These are phyloP conservation scores for Ophiocordyceps robertsii DNA, from an alignment of 2,329 filamentous ascomycete species.

Conservation along the genomic window DNA sequence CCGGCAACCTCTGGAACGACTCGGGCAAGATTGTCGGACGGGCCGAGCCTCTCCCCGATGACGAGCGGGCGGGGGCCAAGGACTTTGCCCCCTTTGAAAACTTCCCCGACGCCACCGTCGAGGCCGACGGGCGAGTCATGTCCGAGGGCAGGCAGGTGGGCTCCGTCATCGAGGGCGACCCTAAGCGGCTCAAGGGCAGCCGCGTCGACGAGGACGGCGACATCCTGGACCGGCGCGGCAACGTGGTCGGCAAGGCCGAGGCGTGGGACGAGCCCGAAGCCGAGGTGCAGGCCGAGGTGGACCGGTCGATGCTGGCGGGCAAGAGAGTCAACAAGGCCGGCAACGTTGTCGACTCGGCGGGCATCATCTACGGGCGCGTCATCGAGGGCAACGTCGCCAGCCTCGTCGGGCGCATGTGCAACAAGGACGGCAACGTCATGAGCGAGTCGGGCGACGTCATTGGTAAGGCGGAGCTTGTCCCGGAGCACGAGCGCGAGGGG, in stretches of 20 bases:
- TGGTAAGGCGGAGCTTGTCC: conserved; percentile 53
- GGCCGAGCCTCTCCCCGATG: conserved; percentile 43
- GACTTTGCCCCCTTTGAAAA: conserved; percentile 42
- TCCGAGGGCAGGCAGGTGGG: conserved; percentile 43
- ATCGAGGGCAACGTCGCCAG: conserved; percentile 52
- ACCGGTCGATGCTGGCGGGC: conserved; percentile 50
- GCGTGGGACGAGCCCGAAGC: conserved; percentile 44
- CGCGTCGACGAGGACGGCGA: conserved; percentile 57
- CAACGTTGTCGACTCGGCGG: conserved; percentile 40
- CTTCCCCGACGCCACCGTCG: conserved; percentile 40
- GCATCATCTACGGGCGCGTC: conserved; percentile 48
- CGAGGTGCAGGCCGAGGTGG: conserved; percentile 39
- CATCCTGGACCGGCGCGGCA: conserved; percentile 53
- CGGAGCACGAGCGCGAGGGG: conserved; percentile 50
- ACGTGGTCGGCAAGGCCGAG: conserved; percentile 53
- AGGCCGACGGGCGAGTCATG: conserved; percentile 37
- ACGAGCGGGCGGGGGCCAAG: conserved; percentile 33
- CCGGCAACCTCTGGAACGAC: conserved; percentile 61
- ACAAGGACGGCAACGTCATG: conserved; percentile 58
- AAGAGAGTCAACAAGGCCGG: conserved; percentile 62
- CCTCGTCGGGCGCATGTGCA: conserved; percentile 55
- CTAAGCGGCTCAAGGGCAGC: conserved; percentile 50
- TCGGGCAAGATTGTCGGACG: conserved; percentile 54
- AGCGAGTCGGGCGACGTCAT: conserved; percentile 61
- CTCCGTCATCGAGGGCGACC: conserved; percentile 48